Conservation (phyloP, 2,329 filamentous ascomycete species). For the Septoria petroselini region DNA sequence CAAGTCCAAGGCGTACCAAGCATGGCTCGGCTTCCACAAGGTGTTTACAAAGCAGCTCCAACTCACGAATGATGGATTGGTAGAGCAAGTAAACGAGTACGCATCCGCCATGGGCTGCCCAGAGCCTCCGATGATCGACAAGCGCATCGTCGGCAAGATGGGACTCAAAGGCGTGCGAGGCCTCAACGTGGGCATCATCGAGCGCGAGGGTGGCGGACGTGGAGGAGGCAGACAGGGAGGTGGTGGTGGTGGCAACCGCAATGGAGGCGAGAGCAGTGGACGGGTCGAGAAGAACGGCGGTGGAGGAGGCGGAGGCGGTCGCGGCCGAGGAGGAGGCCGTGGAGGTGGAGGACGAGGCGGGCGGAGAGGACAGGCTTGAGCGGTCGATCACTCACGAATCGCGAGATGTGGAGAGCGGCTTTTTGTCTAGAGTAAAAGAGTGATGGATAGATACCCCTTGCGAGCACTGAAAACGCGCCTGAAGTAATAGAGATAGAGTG, state of each 20-base stretch:
- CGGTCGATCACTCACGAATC: too few relatives aligned
- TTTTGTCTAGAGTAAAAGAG: too few relatives aligned
- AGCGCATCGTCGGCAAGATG: slow-evolving; percentile 48
- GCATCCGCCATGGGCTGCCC: slow-evolving; percentile 45
- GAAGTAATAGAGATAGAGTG: too few relatives aligned
- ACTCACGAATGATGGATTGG: slow-evolving; percentile 41
- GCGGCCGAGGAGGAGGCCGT: slow-evolving; percentile 10
- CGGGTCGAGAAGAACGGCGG: slow-evolving; percentile 5
- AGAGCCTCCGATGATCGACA: slow-evolving; percentile 47
- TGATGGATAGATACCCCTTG: too few relatives aligned
- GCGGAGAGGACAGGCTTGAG: slow-evolving; percentile 8
- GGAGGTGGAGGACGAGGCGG: slow-evolving; percentile 11
- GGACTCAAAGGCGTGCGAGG: slow-evolving; percentile 47
- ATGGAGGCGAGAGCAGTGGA: slow-evolving; percentile 6
- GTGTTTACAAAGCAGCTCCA: slow-evolving; percentile 45
- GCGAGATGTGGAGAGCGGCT: too few relatives aligned
- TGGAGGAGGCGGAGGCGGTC: background rate
- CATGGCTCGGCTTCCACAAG: slow-evolving; percentile 50
- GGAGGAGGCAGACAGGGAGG: slow-evolving; percentile 8
- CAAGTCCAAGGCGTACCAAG: slow-evolving; percentile 47
- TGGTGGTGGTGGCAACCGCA: slow-evolving; percentile 1
- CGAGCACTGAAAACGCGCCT: too few relatives aligned
- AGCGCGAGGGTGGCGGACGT: slow-evolving; percentile 2
- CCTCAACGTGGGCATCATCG: slow-evolving; percentile 35
- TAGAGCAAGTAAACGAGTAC: slow-evolving; percentile 46